These are phyloP conservation scores for Phytophthora podocarpi DNA, from an alignment of 352 stramenopile genomes.

Conservation along the genomic window DNA sequence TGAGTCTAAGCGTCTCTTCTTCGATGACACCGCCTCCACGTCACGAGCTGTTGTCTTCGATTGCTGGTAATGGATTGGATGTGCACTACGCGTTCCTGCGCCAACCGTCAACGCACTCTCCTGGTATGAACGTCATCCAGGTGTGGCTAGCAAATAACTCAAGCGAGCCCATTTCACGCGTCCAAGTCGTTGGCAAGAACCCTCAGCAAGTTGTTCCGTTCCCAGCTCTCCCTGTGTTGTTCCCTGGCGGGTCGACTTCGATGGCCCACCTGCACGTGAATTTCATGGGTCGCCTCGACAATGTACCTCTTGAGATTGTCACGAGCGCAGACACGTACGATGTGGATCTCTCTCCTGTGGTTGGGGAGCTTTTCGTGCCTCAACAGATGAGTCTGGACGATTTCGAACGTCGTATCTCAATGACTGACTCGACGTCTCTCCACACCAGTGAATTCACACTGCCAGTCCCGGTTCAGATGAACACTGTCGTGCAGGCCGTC, in stretches of 20 bases:
- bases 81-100: slow-evolving; percentile 76
- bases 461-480: slow-evolving; percentile 54
- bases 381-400: slow-evolving; percentile 76
- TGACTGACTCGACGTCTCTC: slow-evolving; percentile 54
- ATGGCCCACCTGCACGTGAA: slow-evolving; percentile 88
- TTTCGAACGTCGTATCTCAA: slow-evolving; percentile 71
- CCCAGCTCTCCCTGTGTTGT: slow-evolving; percentile 82
- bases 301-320: slow-evolving; percentile 65
- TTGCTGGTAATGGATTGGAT: slow-evolving; percentile 60
- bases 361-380: slow-evolving; percentile 73
- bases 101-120: slow-evolving; percentile 59
- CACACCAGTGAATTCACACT: slow-evolving; percentile 69
- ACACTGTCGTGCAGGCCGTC: slow-evolving; percentile 50
- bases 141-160: slow-evolving; percentile 75
- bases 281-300: slow-evolving; percentile 74
- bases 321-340: slow-evolving; percentile 57
- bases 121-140: slow-evolving; percentile 76
- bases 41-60: slow-evolving; percentile 56
- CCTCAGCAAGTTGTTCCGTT: slow-evolving; percentile 72
- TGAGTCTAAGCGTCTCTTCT: slow-evolving; percentile 64
- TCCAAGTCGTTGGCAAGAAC: slow-evolving; percentile 49
- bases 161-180: slow-evolving; percentile 54
- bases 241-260: slow-evolving; percentile 69
- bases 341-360: slow-evolving; percentile 62
- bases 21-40: slow-evolving; percentile 40